Percentiles rank a stretch among this genome's conserved stretches.
These are phyloP conservation scores for Didymella arachidicola DNA, from an alignment of 2,329 filamentous ascomycete genomes.

Conservation along the genomic window DNA sequence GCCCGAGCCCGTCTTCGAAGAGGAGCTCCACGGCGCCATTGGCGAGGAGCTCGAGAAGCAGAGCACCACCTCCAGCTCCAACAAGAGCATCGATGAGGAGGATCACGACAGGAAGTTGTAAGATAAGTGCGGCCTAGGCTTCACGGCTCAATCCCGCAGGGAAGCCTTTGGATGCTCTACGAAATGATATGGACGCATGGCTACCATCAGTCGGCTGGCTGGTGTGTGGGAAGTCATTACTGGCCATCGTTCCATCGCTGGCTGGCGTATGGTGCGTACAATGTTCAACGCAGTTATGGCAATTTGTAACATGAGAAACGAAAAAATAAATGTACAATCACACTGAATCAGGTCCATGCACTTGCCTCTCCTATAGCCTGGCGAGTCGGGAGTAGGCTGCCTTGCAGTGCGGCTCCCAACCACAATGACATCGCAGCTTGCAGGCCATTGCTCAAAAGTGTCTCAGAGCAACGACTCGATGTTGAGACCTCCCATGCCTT, in stretches of 20 bases:
- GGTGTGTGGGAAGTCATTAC: slow-evolving; percentile 31
- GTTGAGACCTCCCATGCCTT: too few relatives aligned
- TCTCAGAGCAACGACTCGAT: too few relatives aligned
- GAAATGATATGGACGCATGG: slow-evolving; percentile 11
- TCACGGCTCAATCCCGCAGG: slow-evolving; percentile 18
- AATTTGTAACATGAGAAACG: slow-evolving; percentile 30
- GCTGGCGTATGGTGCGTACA: slow-evolving; percentile 36
- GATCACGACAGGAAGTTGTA: slow-evolving; percentile 58
- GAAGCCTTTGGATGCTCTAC: slow-evolving; percentile 20
- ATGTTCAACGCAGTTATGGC: slow-evolving; percentile 28
- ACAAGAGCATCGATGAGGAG: slow-evolving; percentile 66
- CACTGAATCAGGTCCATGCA: background rate
- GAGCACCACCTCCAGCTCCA: slow-evolving; percentile 61
- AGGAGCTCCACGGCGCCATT: slow-evolving; percentile 75
- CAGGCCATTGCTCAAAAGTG: background rate
- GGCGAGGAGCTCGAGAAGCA: slow-evolving; percentile 65
- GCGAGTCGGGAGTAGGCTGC: background rate
- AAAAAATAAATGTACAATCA: slow-evolving; percentile 1
- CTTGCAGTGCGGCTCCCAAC: background rate
- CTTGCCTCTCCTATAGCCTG: background rate
- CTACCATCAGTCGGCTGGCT: slow-evolving; percentile 36
- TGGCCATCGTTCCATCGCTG: slow-evolving; percentile 16
- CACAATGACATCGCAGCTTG: background rate
- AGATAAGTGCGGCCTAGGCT: slow-evolving; percentile 16
- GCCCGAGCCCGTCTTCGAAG: slow-evolving; percentile 89